These are phyloP conservation scores for Alternaria dauci DNA, from an alignment of 2,329 filamentous ascomycete genomes.

Conservation along the genomic window DNA sequence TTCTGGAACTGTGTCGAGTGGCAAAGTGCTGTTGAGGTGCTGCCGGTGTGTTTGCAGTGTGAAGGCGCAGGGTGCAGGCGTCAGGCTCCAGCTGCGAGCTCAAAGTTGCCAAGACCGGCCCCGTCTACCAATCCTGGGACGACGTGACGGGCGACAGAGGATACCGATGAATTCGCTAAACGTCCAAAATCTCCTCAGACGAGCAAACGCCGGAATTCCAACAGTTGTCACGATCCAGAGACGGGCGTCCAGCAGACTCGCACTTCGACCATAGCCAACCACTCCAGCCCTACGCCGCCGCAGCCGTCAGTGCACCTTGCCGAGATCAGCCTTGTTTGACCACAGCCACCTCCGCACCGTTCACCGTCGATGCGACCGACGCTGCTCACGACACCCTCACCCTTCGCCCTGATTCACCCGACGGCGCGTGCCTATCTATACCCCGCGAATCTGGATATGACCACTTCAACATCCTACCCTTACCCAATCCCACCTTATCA, in stretches of 20 bases:
- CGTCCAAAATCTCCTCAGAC: neutral
- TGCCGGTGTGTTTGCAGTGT: slow-evolving; percentile 1
- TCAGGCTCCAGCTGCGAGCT: slow-evolving; percentile 26
- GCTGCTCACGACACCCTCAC: slow-evolving; percentile 23
- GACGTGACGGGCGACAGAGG: neutral
- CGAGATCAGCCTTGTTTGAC: slow-evolving; percentile 25
- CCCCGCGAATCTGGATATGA: slow-evolving; percentile 45
- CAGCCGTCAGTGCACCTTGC: slow-evolving; percentile 30
- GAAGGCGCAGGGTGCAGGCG: slow-evolving; percentile 15
- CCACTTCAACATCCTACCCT: slow-evolving; percentile 38
- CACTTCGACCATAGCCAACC: slow-evolving; percentile 9
- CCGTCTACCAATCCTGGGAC: slow-evolving; percentile 9
- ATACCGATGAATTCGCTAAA: neutral
- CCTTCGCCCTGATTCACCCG: slow-evolving; percentile 18
- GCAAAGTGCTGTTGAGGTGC: slow-evolving; percentile 8
- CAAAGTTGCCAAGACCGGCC: slow-evolving; percentile 22
- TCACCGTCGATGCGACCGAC: slow-evolving; percentile 25
- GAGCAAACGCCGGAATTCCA: neutral
- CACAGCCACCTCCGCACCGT: slow-evolving; percentile 34
- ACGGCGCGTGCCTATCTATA: slow-evolving; percentile 36
- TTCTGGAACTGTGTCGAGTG: slow-evolving; percentile 9
- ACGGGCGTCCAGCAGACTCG: neutral
- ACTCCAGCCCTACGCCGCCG: slow-evolving; percentile 32
- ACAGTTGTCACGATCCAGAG: neutral
- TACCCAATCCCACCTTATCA: slow-evolving; percentile 30